Percentiles rank a stretch among this genome's conserved stretches.
These are phyloP conservation scores for Clathrus columnatus DNA, from an alignment of 768 basidiomycete genomes.

Conservation along the genomic window DNA sequence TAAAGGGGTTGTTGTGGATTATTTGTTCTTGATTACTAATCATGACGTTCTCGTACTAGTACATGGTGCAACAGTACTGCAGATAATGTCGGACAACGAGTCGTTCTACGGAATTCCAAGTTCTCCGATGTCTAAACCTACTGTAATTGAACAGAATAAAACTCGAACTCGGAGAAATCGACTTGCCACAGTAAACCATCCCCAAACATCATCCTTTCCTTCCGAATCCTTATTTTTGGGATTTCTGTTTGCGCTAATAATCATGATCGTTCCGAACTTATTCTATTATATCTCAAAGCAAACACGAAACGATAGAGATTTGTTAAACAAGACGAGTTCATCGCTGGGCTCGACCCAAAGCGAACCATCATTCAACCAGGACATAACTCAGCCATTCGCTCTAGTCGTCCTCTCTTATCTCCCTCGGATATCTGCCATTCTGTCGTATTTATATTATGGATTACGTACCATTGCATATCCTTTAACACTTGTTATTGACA, in stretches of 20 bases:
- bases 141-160: background rate
- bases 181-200: background rate
- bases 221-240: slow-evolving; percentile 4
- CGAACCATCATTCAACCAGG: background rate
- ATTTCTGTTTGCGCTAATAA: slow-evolving; percentile 2
- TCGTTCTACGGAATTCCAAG: background rate
- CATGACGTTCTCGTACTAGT: no score
- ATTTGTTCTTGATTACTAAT: no score
- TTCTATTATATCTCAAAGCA: background rate
- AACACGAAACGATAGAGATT: background rate
- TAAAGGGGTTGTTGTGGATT: no score
- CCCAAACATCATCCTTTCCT: background rate
- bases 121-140: background rate
- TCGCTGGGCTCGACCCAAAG: background rate
- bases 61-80: no score
- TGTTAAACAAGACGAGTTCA: background rate
- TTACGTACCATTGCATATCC: background rate
- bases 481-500: background rate
- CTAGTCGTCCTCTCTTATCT: background rate
- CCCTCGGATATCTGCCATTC: background rate
- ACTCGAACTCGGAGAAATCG: background rate
- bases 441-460: background rate
- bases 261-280: background rate
- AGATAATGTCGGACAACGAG: background rate
- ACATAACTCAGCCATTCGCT: background rate